Base-by-base conservation (phyloP, 108 stramenopile genomes). In the Chaetoceros muelleri region DNA sequence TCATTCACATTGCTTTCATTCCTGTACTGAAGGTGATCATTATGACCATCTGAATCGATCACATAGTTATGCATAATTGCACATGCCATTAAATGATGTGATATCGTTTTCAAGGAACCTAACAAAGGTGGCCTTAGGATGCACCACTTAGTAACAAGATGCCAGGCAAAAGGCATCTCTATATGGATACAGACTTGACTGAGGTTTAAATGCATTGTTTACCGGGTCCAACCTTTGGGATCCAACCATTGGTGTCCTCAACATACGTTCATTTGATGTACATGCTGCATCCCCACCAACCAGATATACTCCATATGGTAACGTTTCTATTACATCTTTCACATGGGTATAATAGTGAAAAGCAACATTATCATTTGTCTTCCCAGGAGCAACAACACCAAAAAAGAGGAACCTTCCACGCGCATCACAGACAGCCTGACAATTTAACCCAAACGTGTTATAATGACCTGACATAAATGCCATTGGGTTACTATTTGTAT, bases 161-260 rank as follows among this genome's bases (percentile, higher is more conserved):
- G n/a, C n/a, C n/a, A 20, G 8, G 52, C 66, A 40, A 61, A 61
- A 8, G 66, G 60, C 66, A 67, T 67, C 27, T 66, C 65, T 24
- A 66, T 58, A 18, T 51, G 30, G 29, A 66, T 66, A n/a, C 65
- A 23, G 2, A 59, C 26, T 24, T 66, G 65, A 2, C 51, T 53
- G 21, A 49, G 20, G 27, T 53, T 65, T 61, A 50, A 52, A 61
- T 3, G 19, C 22, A 23, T 49, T n/a, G 16, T 49, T 22, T 17
- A 5, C 22, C 3, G 7, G 7, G 22, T 49, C n/a, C 7, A 7
- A 7, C 3, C 22, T 7, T 22, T 49, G 21, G 22, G 5, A 17
- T 17, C 48, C 48, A 22, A 7, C 7, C 13, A 22, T 17, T 7
- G 22, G 19, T 17, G n/a, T n/a, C n/a, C n/a, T 19, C 16, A 49